Conservation (phyloP, 1,284 basidiomycete species). For the Gymnopus androsaceus region DNA sequence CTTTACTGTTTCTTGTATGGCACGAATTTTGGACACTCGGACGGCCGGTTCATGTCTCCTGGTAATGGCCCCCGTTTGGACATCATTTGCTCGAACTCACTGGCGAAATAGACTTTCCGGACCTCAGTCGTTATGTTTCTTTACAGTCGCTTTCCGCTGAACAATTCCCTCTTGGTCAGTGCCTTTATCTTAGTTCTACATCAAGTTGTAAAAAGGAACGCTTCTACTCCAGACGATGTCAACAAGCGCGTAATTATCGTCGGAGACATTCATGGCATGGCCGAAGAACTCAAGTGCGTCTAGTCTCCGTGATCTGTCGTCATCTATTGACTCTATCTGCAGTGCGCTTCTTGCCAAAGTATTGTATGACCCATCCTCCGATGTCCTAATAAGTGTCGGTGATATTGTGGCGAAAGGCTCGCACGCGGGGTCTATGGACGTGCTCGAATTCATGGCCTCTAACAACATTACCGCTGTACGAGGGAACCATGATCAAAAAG, state of each 20-base stretch:
- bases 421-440: constrained; percentile 57
- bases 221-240: constrained; percentile 42
- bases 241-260: constrained; percentile 67
- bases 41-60: no score
- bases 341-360: constrained; percentile 59
- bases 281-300: constrained; percentile 64
- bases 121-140: constrained; percentile 54
- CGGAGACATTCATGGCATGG: constrained; percentile 87
- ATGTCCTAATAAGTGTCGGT: constrained; percentile 78
- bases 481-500: constrained; percentile 89
- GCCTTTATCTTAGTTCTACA: background rate
- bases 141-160: constrained; percentile 43
- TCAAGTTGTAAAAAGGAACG: background rate
- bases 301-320: background rate
- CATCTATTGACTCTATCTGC: constrained; percentile 9
- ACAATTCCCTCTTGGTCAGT: constrained; percentile 56
- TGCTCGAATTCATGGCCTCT: constrained; percentile 65
- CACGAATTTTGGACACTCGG: constrained; percentile 18
- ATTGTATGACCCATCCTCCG: constrained; percentile 57
- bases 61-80: no score
- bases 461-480: constrained; percentile 74
- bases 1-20: constrained; percentile 41
- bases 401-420: constrained; percentile 78
- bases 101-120: constrained; percentile 44
- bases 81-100: no score